These are phyloP conservation scores for Pseudogymnoascus sp. DNA, from an alignment of 2,329 filamentous ascomycete genomes.

Conservation along the genomic window DNA sequence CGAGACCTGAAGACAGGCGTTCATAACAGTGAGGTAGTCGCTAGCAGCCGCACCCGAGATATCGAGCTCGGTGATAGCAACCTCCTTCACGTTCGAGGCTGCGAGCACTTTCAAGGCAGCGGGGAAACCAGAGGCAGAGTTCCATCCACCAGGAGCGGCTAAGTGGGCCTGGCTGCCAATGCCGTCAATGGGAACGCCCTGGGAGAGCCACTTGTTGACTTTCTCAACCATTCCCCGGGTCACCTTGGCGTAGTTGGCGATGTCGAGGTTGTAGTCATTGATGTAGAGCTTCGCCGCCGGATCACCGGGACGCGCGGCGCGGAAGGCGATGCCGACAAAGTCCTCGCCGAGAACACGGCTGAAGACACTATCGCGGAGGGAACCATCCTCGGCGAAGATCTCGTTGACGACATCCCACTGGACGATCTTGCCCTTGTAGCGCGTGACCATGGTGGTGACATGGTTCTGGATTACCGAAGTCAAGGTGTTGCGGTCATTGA, in stretches of 20 bases:
- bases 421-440: slow-evolving; percentile 58
- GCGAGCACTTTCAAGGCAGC: slow-evolving; percentile 19
- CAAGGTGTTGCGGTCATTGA: slow-evolving; percentile 46
- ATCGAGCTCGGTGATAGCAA: slow-evolving; percentile 61
- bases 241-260: slow-evolving; percentile 53
- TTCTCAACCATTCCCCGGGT: slow-evolving; percentile 44
- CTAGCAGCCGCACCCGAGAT: slow-evolving; percentile 49
- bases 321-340: slow-evolving; percentile 65
- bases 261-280: slow-evolving; percentile 58
- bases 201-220: slow-evolving; percentile 57
- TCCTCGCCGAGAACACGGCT: slow-evolving; percentile 61
- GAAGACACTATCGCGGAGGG: slow-evolving; percentile 55
- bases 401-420: slow-evolving; percentile 61
- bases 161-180: slow-evolving; percentile 48
- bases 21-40: slow-evolving; percentile 33
- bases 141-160: slow-evolving; percentile 49
- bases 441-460: slow-evolving; percentile 49
- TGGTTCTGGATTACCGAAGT: slow-evolving; percentile 54
- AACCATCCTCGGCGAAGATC: slow-evolving; percentile 44
- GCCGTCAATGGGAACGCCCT: slow-evolving; percentile 59
- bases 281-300: slow-evolving; percentile 65
- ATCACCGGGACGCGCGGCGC: slow-evolving; percentile 59
- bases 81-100: slow-evolving; percentile 13
- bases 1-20: slow-evolving; percentile 26
- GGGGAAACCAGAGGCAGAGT: background rate